Evolutionary conservation across 2,329 filamentous ascomycete species (phyloP).

Genomic region (Penicillium sp.): DNA sequence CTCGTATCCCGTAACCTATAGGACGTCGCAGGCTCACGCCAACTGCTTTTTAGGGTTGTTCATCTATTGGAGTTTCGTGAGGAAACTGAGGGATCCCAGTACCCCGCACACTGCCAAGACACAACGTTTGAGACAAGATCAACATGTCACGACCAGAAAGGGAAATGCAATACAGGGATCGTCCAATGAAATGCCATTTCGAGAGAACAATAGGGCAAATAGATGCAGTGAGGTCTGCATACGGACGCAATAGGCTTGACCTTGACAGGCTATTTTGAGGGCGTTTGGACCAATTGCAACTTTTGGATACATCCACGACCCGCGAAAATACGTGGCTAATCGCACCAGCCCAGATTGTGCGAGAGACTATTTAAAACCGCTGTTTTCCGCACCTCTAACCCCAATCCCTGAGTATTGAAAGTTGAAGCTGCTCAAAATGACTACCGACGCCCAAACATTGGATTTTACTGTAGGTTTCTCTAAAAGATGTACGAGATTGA

Average conservation of each 20-base stretch:
- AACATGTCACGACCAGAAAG: background rate
- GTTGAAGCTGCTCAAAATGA: slow-evolving; percentile 1
- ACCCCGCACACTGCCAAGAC: slow-evolving; percentile 1
- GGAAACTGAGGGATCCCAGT: background rate
- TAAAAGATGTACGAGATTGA: background rate
- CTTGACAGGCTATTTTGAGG: background rate
- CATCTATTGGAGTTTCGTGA: background rate
- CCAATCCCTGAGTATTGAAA: background rate
- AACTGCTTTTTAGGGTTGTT: background rate
- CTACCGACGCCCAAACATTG: background rate
- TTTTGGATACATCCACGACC: background rate
- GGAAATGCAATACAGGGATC: background rate
- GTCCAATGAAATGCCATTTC: background rate
- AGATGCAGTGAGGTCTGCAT: background rate
- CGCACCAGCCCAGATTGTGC: background rate
- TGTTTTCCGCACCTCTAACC: no score
- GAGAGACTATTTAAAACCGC: background rate
- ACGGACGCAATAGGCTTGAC: background rate
- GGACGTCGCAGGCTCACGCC: background rate
- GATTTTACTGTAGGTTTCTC: slow-evolving; percentile 11
- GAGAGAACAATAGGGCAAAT: no score
- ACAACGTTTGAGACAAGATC: background rate
- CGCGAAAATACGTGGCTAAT: background rate
- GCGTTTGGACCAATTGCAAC: background rate
- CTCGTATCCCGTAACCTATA: background rate